Base-by-base conservation (phyloP, 2,329 filamentous ascomycete species). In the Cordyceps tenuipes region DNA sequence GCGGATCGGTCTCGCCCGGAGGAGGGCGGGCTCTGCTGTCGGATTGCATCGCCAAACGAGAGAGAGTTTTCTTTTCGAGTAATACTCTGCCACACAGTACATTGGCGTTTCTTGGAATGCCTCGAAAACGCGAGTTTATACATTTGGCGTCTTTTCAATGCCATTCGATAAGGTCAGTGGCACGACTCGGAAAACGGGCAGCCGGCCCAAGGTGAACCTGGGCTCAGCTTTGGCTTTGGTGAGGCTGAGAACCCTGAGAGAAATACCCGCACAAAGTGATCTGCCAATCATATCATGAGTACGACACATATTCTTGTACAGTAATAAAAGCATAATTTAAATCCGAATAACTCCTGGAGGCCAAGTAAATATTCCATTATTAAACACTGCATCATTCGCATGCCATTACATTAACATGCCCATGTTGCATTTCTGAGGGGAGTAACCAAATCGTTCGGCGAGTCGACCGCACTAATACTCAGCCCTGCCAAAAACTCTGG, bases 131-230 rank as follows among this genome's bases (percentile, higher is more conserved):
- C 6, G 31, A 21, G 10, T 12, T n/a, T 17, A 17, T 52, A 19
- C 34, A 23, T 52, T 4, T n/a, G 1, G 34, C 12, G 2, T 8
- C 2, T 19, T 17, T 1, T 10, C n/a, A 31, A 13, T 29, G 29
- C 29, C 29, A 5, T 5, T 29, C 29, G 29, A 65, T 52, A 1
- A 36, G 29, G 65, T 52, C 3, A 36, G n/a, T 48, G 52, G 57
- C 17, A 19, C 53, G 26, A 63, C 59, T 21, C 61, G 61, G 54
- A 36, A 39, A 23, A n/a, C 21, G 52, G 49, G 19, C 39, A 53
- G 19, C 43, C 53, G 53, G 29, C 41, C 21, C 43, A 47, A 36
- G 3, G 29, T 29, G 5, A 5, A 29, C 17, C 8, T 19, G 43
- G n/a, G 12, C 9, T n/a, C n/a, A n/a, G 23, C 23, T n/a, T n/a